Percentiles rank a stretch among this genome's conserved stretches.
Conservation (phyloP, 2,329 filamentous ascomycete genomes). For the Didymosphaeria variabile region DNA sequence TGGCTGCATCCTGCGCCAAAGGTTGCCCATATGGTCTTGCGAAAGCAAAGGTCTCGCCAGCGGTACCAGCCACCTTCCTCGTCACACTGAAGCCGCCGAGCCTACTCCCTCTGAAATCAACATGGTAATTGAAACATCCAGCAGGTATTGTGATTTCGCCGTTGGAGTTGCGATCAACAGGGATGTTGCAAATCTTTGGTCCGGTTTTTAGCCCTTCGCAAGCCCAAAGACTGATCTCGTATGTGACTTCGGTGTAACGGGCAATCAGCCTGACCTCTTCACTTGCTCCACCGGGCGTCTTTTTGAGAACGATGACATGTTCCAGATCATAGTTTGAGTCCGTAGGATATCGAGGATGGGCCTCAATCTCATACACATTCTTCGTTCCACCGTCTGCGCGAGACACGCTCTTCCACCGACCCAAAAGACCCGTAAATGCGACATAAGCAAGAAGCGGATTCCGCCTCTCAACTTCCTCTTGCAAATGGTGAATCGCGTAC, state of each 20-base stretch:
- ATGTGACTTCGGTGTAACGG: constrained; percentile 8
- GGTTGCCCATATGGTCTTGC: background rate
- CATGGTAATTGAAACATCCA: background rate
- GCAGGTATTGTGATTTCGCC: background rate
- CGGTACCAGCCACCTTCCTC: background rate
- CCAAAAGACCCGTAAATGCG: constrained; percentile 73
- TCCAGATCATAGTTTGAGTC: constrained; percentile 3
- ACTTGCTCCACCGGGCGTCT: background rate
- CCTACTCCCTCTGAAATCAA: constrained; percentile 11
- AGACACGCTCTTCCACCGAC: constrained; percentile 61
- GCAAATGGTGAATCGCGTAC: constrained; percentile 52
- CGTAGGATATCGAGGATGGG: constrained; percentile 12
- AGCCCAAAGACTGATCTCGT: constrained; percentile 12
- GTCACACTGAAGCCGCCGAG: constrained; percentile 4
- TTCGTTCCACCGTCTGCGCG: background rate
- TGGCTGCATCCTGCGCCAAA: no score
- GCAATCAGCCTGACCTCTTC: background rate
- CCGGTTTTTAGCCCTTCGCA: background rate
- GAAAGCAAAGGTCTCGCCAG: background rate
- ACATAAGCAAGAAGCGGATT: constrained; percentile 66
- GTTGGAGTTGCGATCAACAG: constrained; percentile 2
- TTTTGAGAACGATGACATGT: constrained; percentile 2
- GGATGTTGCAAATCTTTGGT: background rate
- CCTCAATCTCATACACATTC: constrained; percentile 6
- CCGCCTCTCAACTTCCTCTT: constrained; percentile 52